These are phyloP conservation scores for Picocystis sp. DNA, from an alignment of 163 green algal genomes.

Conservation along the genomic window DNA sequence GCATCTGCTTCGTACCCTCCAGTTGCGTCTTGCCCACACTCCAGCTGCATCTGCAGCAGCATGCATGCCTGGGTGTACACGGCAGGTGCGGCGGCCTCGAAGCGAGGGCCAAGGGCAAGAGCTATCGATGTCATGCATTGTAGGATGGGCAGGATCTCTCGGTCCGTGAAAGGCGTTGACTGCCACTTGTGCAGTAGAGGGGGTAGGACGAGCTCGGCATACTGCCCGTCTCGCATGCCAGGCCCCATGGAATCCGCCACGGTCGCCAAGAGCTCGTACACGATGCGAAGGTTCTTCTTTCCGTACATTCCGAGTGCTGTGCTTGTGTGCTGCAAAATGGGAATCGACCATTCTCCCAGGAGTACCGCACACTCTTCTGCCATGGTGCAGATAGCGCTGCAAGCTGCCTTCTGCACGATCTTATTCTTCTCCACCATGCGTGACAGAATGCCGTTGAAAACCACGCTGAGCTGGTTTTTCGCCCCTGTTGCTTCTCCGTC, in stretches of 20 bases:
- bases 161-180: constrained; percentile 31
- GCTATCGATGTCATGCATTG: constrained; percentile 53
- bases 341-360: constrained; percentile 11
- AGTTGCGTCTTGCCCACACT: too few relatives aligned
- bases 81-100: constrained; percentile 18
- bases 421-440: constrained; percentile 63
- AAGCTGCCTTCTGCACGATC: constrained; percentile 75
- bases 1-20: constrained; percentile 12
- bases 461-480: constrained; percentile 23
- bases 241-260: constrained; percentile 39
- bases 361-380: constrained; percentile 35
- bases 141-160: constrained; percentile 65
- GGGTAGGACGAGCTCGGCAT: background rate
- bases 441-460: constrained; percentile 45
- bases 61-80: too few relatives aligned
- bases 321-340: constrained; percentile 19
- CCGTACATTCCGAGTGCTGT: constrained; percentile 24
- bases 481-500: background rate
- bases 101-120: constrained; percentile 23
- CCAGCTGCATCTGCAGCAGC: too few relatives aligned
- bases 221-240: constrained; percentile 26
- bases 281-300: constrained; percentile 47
- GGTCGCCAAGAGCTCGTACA: constrained; percentile 68
- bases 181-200: constrained; percentile 22
- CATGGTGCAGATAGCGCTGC: constrained; percentile 49